Evolutionary conservation across 371 early-diverging fungal species (phyloP), one percentile per base, ranked within the genome.

Genomic region (Mucor velutinosus): DNA sequence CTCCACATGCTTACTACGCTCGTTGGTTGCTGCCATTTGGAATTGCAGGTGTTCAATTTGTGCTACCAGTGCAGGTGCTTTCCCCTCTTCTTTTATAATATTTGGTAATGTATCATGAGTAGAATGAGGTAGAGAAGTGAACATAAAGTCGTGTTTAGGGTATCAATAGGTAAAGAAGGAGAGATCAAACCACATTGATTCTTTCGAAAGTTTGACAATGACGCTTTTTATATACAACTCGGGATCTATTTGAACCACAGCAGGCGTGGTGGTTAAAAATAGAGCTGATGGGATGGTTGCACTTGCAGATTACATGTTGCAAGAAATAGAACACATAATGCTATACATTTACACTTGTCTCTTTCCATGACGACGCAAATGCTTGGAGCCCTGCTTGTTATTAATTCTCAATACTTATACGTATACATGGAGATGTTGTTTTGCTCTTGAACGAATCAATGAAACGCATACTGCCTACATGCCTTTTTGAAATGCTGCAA

Each of bases 11-110:
- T 14, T 25, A 30, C 64, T 66, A 4, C 70, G 63, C 27, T 65
- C 63, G 25, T 60, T 39, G 17, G 70, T 66, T 3, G 58, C 64
- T 5, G 69, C 55, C 21, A 73, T 56, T 45, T 69, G 73, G 23
- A 66, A 69, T n/a, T 72, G 62, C 19, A 65, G 56, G 10, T 73
- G 67, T 41, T 69, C 70, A 39, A 69, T 62, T 19, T 69, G 69
- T 7, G 64, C 47, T n/a, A 67, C 12, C 10, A 30, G 14, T 3
- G 39, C 45, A 17, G 61, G 30, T 8, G 53, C 47, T 15, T 63
- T 55, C 41, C 64, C 47, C 6, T 49, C 23, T 35, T 66, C 67
- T 19, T 37, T 19, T n/a, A 62, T 67, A 10, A 14, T 51, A 53
- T 62, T 17, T 15, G 64, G 67, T 0, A 67, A 25, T 15, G 67